Evolutionary conservation across 78 protist species (phyloP), one percentile per base, ranked within the genome.

Genomic region (Planoprotostelium fungivorum): DNA sequence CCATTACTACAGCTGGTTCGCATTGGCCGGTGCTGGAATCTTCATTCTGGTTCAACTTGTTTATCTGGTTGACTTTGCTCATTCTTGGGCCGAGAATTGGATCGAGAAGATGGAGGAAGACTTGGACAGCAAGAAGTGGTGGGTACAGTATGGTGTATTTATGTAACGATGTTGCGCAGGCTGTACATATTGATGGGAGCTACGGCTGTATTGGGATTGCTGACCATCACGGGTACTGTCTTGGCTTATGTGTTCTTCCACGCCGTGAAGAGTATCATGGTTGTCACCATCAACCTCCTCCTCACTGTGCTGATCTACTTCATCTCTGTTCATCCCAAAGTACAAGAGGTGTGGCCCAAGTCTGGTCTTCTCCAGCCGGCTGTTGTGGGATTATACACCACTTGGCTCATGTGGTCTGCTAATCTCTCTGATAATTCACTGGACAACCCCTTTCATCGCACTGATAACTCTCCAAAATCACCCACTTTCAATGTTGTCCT

Each of bases 301-400:
- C 5, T 51, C 73, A 25, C 31, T 16, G 16, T 51, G 16, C 73
- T 51, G 31, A 25, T 51, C 5, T 51, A 51, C 73, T 51, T 87
- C 29, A 38, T 87, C 83, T 87, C 34, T 0, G 38, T 87, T 35
- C 36, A 23, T 0, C 90, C 91, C 36, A 34, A 84, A 0, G 94
- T 91, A 29, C 94, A 88, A 31, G 89, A 91, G 88, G 83, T 23
- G 88, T 84, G 84, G 38, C 95, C 95, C n/a, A 84, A 92, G 31
- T 87, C 93, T 28, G 97, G 97, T 29, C 51, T 96, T 1, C 91
- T 96, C 86, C 97, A 96, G 87, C 87, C 94, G 5, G 92, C 94
- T 83, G 88, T 91, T 28, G 94, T 96, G 0, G 35, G 86, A 86
- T 34, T 92, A 31, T 96, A 96, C 93, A 34, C 91, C 34, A 90